Base-by-base conservation (phyloP, 257 asterid species). In the Solanum microdontum region DNA sequence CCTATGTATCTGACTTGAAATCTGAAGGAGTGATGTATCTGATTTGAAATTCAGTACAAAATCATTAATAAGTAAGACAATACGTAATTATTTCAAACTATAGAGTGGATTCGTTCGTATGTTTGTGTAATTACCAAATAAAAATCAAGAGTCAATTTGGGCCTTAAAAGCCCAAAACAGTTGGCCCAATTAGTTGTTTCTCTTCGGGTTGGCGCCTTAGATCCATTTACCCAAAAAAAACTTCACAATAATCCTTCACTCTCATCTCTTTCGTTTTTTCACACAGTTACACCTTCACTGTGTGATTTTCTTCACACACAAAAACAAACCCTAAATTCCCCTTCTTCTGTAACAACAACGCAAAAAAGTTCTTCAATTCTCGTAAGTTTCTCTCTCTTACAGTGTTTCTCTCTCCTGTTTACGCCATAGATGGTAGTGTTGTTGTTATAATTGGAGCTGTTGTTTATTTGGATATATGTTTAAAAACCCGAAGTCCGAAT, bases 281-380 rank as follows among this genome's bases (percentile, higher is more conserved):
- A 26, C 70, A 45, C 89, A 48, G 88, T 60, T 88, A 87, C 88
- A 84, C 32, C 88, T 66, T 86, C 87, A 19, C 83, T 86, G 6
- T 48, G 83, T 89, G 69, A n/a, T 55, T 55, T n/a, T 62, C 70
- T 62, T 62, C 70, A 23, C 70, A 62, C 72, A 64, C 32, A n/a
- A 15, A 73, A 74, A 74, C 19, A 36, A 74, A 74, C 30, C 82
- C 82, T 74, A 74, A 74, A 73, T 23, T 74, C 13, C 36, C 28
- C n/a, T 11, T 37, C n/a, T 40, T 2, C 72, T 33, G 74, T 33
- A 55, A 76, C 28, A 48, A 70, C 87, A 34, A 76, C 60, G 8
- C 85, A 91, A 89, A 86, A 74, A 74, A 91, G 93, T 70, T 86
- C 75, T 87, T 86, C 64, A 39, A n/a, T 30, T 76, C 86, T 34